Evolutionary conservation across 139 green algal species (phyloP), one percentile per base, ranked within the genome.

Genomic region (Tetraselmis chui): DNA sequence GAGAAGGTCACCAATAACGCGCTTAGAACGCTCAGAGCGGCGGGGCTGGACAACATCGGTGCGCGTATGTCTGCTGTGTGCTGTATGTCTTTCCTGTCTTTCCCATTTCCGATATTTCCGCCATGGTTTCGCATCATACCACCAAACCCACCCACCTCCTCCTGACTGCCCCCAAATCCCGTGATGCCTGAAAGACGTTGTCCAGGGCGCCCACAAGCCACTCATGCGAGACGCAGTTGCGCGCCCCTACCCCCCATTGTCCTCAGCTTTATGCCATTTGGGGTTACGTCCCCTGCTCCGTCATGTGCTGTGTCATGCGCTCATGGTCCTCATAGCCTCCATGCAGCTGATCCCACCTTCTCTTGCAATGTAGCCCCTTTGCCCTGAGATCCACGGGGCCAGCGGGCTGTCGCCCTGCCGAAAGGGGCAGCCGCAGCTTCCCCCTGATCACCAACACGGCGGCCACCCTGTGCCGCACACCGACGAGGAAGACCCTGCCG

Each of bases 351-450:
- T n/a, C n/a, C n/a, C n/a, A 18, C 45, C 45, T 67, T 18, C 45
- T 5, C 45, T 67, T 5, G 45, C 45, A 18, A n/a, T 85, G 78
- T 75, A 89, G 23, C 84, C 89, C 0, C 77, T 90, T 0, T 99
- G 95, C 82, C 88, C 95, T 27, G 94, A 98, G 81, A 98, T 99
- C 25, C 96, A 99, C 79, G 96, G 96, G 0, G 87, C 95, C 1
- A 91, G 83, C 2, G 96, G 96, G 1, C 83, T 97, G 25, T 76
- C 29, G 26, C 11, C 31, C n/a, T 59, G 58, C 79, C 78, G 86
- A 76, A 0, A 2, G 2, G 59, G 82, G 1, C 59, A 81, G 76
- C 78, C 82, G 30, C 75, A 83, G 76, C 26, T 29, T 0, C 79
- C 31, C 76, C 59, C 18, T 74, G 11, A 32, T 76, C 80, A 45